Base-by-base conservation (phyloP, 306 rosid genomes). In the Sicyos baderoa region DNA sequence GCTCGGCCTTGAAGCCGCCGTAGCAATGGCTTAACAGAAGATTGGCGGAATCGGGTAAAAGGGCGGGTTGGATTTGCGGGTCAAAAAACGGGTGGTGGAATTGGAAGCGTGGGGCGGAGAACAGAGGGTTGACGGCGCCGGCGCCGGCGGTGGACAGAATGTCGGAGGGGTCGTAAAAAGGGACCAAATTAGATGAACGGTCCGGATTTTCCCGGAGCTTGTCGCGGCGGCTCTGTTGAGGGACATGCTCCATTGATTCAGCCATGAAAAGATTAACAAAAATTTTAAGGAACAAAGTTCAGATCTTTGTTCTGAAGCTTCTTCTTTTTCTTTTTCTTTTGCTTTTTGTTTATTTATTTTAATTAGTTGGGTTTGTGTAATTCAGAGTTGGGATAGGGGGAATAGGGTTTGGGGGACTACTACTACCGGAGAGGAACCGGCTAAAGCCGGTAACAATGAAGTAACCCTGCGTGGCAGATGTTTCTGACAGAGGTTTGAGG, bases 211-310 rank as follows among this genome's bases (percentile, higher is more conserved):
- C 82, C 51, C 96, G 72, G 25, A 89, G 95, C 76, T 89, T 89
- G 29, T 87, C 95, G 75, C 96, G 80, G 69, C 96, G 75, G 68
- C 96, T 90, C 69, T 90, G 95, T 51, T 87, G 96, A 3, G 96
- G 95, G 15, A 85, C 86, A 79, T 90, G 96, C 74, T 63, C 69
- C 29, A 79, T 84, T n/a, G 87, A 75, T 61, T 84, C 91, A 57
- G 85, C 95, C 96, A 90, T 89, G 2, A 49, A 45, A 48, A 45
- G 15, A 11, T 10, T 13, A 45, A 3, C 0, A 11, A 45, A 11
- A 11, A 2, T 45, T 45, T 45, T 45, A 9, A 45, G 45, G 45
- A 45, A 10, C 49, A 1, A 32, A 16, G n/a, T 25, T 68, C 32
- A 68, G 72, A 73, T 32, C 6, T 71, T 50, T 58, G 63, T 37